Percentiles rank a stretch among this genome's conserved stretches.
These are phyloP conservation scores for Monilinia polystroma DNA, from an alignment of 2,329 filamentous ascomycete species.

Conservation along the genomic window DNA sequence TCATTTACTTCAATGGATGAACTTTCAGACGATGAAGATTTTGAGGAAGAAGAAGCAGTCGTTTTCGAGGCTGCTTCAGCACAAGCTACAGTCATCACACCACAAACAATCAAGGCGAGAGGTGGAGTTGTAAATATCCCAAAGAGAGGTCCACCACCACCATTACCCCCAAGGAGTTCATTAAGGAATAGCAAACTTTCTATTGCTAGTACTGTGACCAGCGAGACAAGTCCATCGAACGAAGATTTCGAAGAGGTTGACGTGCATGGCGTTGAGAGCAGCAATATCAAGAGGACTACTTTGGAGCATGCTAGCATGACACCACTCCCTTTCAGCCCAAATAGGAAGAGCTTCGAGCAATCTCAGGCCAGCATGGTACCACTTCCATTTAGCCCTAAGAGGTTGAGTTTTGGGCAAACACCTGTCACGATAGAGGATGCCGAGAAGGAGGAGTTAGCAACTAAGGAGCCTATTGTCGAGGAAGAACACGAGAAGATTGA, in stretches of 20 bases:
- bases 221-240: conserved; percentile 33
- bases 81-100: conserved; percentile 57
- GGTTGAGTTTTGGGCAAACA: conserved; percentile 13
- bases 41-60: conserved; percentile 57
- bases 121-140: conserved; percentile 82
- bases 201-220: conserved; percentile 34
- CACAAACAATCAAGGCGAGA: conserved; percentile 53
- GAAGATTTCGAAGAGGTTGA: conserved; percentile 41
- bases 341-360: conserved; percentile 14
- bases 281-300: conserved; percentile 13
- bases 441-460: conserved; percentile 15
- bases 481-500: conserved; percentile 10
- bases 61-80: conserved; percentile 66
- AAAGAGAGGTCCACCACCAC: conserved; percentile 72
- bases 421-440: conserved; percentile 20
- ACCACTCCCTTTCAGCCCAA: conserved; percentile 5
- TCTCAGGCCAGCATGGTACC: conserved; percentile 11
- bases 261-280: conserved; percentile 29
- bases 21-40: conserved; percentile 49
- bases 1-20: conserved; percentile 45
- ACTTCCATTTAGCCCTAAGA: conserved; percentile 9
- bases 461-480: conserved; percentile 17
- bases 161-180: conserved; percentile 71
- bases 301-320: background rate
- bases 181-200: conserved; percentile 43